Conservation (phyloP, 306 rosid genomes). For the Morella rubra region DNA sequence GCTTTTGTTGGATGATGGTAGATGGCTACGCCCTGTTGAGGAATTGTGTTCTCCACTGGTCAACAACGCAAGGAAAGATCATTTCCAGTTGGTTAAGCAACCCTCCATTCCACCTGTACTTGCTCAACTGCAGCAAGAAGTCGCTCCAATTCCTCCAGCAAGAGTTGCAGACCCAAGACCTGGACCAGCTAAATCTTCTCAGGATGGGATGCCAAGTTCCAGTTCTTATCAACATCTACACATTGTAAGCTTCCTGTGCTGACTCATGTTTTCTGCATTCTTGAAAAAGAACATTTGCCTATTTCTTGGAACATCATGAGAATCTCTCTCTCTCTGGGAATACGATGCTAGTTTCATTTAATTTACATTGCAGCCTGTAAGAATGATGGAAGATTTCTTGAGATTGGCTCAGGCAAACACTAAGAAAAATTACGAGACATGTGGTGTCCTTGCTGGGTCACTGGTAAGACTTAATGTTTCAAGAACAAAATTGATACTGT, state of each 20-base stretch:
- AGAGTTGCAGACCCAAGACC: conserved; percentile 99
- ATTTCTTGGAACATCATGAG: conserved; percentile 24
- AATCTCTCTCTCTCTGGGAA: conserved; percentile 12
- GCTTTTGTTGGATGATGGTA: conserved; percentile 85
- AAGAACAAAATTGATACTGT: conserved; percentile 6
- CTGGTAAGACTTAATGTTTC: conserved; percentile 53
- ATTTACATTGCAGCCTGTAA: conserved; percentile 68
- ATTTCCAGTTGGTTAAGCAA: conserved; percentile 63
- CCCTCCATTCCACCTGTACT: conserved; percentile 94
- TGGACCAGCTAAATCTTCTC: conserved; percentile 68
- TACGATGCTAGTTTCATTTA: conserved; percentile 24
- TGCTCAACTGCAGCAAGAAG: conserved; percentile 68
- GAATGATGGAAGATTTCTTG: conserved; percentile 92
- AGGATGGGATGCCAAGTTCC: conserved; percentile 53
- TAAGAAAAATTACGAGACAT: conserved; percentile 79
- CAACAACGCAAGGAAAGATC: conserved; percentile 60
- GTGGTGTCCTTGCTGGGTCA: conserved; percentile 96
- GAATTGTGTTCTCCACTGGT: conserved; percentile 49
- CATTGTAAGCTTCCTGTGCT: conserved; percentile 52
- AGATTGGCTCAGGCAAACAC: conserved; percentile 85
- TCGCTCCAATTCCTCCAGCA: conserved; percentile 69
- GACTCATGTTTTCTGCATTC: background rate
- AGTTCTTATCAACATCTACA: conserved; percentile 74
- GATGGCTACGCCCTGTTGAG: conserved; percentile 57
- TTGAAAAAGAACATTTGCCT: background rate